Conservation (phyloP, 805 yeast species). For the Metschnikowia amazonensis region DNA sequence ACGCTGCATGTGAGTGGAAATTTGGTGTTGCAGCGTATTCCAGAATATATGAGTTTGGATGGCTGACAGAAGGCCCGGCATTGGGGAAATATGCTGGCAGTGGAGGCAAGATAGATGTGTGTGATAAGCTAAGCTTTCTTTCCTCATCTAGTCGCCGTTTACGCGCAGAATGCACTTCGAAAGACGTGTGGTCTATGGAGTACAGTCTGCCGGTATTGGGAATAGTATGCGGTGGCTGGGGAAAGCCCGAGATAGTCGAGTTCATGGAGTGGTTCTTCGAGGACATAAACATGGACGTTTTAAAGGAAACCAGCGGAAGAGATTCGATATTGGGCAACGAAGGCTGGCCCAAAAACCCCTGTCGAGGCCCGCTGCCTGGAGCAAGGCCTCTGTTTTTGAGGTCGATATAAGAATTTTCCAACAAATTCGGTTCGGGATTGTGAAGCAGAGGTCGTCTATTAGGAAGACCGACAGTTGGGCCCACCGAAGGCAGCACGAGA, state of each 20-base stretch:
- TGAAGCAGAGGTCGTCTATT: constrained; percentile 1
- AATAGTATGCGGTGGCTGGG: not conserved
- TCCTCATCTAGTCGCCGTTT: constrained; percentile 6
- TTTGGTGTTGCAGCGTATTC: not conserved
- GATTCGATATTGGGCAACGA: constrained; percentile 18
- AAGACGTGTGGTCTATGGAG: constrained; percentile 7
- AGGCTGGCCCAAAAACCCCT: constrained; percentile 1
- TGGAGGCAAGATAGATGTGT: constrained; percentile 1
- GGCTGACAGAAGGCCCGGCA: not conserved
- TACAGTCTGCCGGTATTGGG: constrained; percentile 1
- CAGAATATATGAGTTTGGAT: not conserved
- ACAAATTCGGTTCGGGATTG: not conserved
- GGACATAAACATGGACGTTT: constrained; percentile 36
- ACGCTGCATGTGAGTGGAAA: not conserved
- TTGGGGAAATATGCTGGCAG: constrained; percentile 6
- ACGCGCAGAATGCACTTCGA: not conserved
- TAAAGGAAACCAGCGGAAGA: constrained; percentile 37
- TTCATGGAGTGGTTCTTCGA: not conserved
- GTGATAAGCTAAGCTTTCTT: constrained; percentile 9
- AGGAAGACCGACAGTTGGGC: not conserved
- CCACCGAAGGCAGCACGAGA: not conserved
- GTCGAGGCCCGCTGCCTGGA: not conserved
- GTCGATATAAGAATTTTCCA: constrained; percentile 3
- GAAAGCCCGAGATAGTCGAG: not conserved
- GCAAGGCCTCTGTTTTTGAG: constrained; percentile 1